Conservation (phyloP, 768 basidiomycete species). For the Pleurotus eryngii region DNA sequence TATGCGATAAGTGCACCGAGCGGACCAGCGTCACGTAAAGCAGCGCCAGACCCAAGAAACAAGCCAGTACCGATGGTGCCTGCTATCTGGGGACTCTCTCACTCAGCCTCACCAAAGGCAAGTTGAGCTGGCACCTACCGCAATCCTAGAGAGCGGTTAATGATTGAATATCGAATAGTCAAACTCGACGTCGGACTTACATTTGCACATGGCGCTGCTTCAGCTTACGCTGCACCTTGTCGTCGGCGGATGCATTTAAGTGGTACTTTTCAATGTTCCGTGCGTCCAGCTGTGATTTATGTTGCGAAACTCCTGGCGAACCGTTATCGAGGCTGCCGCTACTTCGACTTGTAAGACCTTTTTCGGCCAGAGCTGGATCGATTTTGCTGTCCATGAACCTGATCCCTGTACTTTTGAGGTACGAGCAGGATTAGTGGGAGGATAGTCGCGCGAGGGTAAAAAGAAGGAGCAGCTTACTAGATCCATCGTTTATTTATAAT, state of each 20-base stretch:
- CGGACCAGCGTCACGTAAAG: slow-evolving; percentile 58
- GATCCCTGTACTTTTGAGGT: no score
- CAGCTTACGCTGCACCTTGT: slow-evolving; percentile 66
- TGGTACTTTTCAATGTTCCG: slow-evolving; percentile 26
- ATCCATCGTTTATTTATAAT: no score
- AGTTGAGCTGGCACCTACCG: slow-evolving; percentile 35
- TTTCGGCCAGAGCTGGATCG: not conserved
- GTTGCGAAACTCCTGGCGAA: no score
- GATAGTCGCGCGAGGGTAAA: no score
- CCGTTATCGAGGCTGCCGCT: not conserved
- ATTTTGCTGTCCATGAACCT: no score
- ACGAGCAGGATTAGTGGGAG: no score
- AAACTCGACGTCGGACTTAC: slow-evolving; percentile 30
- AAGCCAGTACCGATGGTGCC: slow-evolving; percentile 74
- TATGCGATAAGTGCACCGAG: slow-evolving; percentile 65
- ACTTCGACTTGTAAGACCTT: not conserved
- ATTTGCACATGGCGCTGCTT: slow-evolving; percentile 80
- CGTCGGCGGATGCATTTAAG: slow-evolving; percentile 59
- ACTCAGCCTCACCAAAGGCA: not conserved
- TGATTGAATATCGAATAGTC: not conserved
- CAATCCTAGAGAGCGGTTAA: slow-evolving; percentile 42
- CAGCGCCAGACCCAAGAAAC: slow-evolving; percentile 68
- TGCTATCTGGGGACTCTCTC: slow-evolving; percentile 42
- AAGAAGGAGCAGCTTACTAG: no score
- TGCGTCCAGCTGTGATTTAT: not conserved